A percentile compares a stretch with the other conserved stretches of the same genome.
Evolutionary conservation across 1,284 basidiomycete genomes (phyloP).

Genomic region (Anthracocystis panici-leucophaei): DNA sequence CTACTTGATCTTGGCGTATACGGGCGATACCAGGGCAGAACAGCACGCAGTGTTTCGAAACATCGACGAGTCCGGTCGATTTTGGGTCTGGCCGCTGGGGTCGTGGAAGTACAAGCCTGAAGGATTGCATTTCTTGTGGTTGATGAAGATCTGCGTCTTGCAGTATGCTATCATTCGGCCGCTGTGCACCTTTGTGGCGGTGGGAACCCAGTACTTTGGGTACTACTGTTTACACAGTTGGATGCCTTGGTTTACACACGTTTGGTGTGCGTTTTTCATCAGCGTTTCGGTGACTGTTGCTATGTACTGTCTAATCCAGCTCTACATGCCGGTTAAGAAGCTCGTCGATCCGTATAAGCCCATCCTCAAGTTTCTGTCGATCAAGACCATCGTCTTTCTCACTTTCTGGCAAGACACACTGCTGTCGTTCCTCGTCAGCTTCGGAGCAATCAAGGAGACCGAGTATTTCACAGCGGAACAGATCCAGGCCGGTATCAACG

Average conservation of each 20-base stretch:
- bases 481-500: constrained; percentile 80
- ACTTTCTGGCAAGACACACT: constrained; percentile 83
- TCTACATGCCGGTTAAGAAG: constrained; percentile 76
- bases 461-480: constrained; percentile 78
- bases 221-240: constrained; percentile 80
- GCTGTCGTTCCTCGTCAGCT: constrained; percentile 75
- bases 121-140: constrained; percentile 77
- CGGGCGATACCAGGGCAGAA: constrained; percentile 76
- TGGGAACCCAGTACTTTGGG: constrained; percentile 77
- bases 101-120: constrained; percentile 76
- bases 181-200: constrained; percentile 76
- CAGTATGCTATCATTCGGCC: constrained; percentile 82
- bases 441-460: constrained; percentile 76
- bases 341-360: constrained; percentile 77
- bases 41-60: constrained; percentile 76
- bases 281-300: constrained; percentile 81
- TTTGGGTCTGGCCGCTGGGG: constrained; percentile 80
- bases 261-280: constrained; percentile 74
- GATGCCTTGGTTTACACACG: constrained; percentile 78
- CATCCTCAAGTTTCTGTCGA: constrained; percentile 76
- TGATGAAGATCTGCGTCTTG: constrained; percentile 82
- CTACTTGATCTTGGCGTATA: constrained; percentile 79
- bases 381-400: constrained; percentile 82
- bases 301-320: constrained; percentile 82
- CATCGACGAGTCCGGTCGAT: constrained; percentile 71